These are phyloP conservation scores for Entomortierella chlamydospora DNA, from an alignment of 192 early-diverging fungal species.

Conservation along the genomic window DNA sequence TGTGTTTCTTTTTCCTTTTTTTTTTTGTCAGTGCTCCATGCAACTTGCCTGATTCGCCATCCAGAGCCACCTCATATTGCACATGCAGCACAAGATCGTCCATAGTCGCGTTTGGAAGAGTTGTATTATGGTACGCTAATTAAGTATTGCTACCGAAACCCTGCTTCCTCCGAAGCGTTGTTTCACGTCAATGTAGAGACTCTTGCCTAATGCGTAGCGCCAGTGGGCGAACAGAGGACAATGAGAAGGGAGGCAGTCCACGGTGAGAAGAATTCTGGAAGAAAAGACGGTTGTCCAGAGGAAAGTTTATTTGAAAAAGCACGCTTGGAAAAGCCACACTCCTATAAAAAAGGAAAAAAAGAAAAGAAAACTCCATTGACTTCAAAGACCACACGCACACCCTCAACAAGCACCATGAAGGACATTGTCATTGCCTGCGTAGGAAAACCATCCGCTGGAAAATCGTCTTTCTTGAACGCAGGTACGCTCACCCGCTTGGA, in stretches of 20 bases:
- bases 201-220: too few species aligned
- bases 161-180: too few species aligned
- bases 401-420: slow-evolving; percentile 20
- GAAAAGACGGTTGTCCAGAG: too few species aligned
- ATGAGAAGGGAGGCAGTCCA: too few species aligned
- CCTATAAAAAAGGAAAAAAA: background rate
- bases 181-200: too few species aligned
- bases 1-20: too few species aligned
- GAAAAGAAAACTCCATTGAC: background rate
- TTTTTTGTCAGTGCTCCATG: background rate
- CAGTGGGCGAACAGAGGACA: too few species aligned
- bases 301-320: too few species aligned
- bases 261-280: too few species aligned
- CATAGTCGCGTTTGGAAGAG: slow-evolving; percentile 39
- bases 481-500: slow-evolving; percentile 34
- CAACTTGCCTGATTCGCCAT: slow-evolving; percentile 62
- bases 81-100: slow-evolving; percentile 64
- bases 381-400: too few species aligned
- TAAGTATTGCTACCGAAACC: too few species aligned
- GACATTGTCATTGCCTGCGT: slow-evolving; percentile 75
- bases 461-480: slow-evolving; percentile 85
- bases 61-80: slow-evolving; percentile 68
- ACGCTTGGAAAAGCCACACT: background rate
- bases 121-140: too few species aligned
- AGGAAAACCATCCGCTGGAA: slow-evolving; percentile 84